These are phyloP conservation scores for Scenedesmus sp. DNA, from an alignment of 163 green algal species.

Conservation along the genomic window DNA sequence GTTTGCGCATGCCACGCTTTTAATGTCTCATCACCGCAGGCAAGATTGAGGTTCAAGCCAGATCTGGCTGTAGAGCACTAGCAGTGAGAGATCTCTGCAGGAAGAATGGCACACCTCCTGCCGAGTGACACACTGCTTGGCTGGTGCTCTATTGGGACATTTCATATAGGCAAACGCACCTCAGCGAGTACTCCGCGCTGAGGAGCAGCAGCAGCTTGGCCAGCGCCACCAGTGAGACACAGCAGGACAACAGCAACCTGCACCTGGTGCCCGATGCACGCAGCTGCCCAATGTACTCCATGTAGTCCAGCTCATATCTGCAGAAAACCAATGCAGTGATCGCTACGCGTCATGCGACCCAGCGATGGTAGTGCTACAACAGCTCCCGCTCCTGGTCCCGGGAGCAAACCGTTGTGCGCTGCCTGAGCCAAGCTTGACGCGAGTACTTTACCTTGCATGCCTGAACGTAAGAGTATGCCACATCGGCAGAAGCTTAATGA, in stretches of 20 bases:
- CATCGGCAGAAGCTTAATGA: not conserved
- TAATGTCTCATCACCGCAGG: not conserved
- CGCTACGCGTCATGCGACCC: not conserved
- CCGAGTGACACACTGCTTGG: too few species aligned
- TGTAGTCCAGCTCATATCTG: not conserved
- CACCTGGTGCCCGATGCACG: not conserved
- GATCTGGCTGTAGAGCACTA: not conserved
- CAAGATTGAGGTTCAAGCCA: too few species aligned
- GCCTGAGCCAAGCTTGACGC: not conserved
- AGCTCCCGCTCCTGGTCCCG: not conserved
- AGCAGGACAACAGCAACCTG: not conserved
- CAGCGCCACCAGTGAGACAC: not conserved
- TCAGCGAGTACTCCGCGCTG: not conserved
- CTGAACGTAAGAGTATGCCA: not conserved
- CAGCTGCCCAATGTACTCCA: not conserved
- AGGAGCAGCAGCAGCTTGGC: conserved; percentile 12
- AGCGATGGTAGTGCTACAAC: not conserved
- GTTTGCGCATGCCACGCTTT: too few species aligned
- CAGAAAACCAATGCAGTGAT: not conserved
- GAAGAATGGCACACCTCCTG: too few species aligned
- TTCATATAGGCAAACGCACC: not conserved
- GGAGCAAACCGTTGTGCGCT: not conserved
- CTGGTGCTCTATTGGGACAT: too few species aligned
- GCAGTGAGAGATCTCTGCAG: not conserved
- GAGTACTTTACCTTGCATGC: not conserved